phyloP scores from a whole-genome alignment of 73 alveolate species.

The Diophrys appendiculata region DNA sequence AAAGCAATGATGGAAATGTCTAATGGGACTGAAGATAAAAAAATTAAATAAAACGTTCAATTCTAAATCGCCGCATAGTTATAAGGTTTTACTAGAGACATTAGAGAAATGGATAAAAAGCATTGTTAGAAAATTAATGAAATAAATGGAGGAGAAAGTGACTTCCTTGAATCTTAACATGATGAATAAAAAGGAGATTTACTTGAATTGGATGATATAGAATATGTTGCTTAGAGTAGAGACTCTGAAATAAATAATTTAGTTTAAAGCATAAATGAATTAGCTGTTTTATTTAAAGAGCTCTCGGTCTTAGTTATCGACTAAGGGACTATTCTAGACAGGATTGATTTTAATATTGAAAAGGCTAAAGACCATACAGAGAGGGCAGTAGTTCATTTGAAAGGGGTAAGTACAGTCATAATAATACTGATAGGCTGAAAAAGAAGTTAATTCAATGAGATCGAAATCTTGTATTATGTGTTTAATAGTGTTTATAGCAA shows the following conservation, averaged over 20 bases:
- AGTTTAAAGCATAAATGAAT: slow-evolving; percentile 76
- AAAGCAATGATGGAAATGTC: slow-evolving; percentile 5
- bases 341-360: slow-evolving; percentile 91
- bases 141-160: slow-evolving; percentile 2
- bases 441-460: slow-evolving; percentile 8
- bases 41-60: slow-evolving; percentile 12
- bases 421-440: background rate
- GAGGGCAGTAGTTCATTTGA: background rate
- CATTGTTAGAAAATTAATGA: background rate
- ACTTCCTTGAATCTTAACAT: background rate
- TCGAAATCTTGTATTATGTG: slow-evolving; percentile 5
- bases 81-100: background rate
- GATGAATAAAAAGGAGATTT: slow-evolving; percentile 2
- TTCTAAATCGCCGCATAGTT: slow-evolving; percentile 11
- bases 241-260: slow-evolving; percentile 75
- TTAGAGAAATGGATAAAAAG: slow-evolving; percentile 1
- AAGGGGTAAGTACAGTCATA: slow-evolving; percentile 31
- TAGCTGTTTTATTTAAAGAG: slow-evolving; percentile 89
- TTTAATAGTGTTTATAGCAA: background rate
- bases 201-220: background rate
- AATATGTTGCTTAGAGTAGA: slow-evolving; percentile 25
- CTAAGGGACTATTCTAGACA: slow-evolving; percentile 91
- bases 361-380: slow-evolving; percentile 33
- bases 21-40: slow-evolving; percentile 6
- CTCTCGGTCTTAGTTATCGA: slow-evolving; percentile 81